These are phyloP conservation scores for Salix koriyanagi DNA, from an alignment of 345 rosid species.

Conservation along the genomic window DNA sequence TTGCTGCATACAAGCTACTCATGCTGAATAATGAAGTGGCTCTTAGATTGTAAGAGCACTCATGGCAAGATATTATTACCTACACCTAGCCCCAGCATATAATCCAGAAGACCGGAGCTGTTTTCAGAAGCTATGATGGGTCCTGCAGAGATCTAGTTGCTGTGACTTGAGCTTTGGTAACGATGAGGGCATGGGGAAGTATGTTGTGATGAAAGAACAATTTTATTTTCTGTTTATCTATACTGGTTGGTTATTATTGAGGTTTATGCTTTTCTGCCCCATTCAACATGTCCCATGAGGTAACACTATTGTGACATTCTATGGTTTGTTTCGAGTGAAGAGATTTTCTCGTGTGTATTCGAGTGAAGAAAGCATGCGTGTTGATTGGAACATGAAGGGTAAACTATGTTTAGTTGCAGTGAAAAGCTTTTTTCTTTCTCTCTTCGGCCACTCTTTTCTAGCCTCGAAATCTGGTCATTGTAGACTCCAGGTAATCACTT, in stretches of 20 bases:
- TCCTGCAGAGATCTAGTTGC: constrained; percentile 32
- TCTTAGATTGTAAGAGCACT: constrained; percentile 16
- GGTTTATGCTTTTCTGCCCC: constrained; percentile 1
- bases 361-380: neutral
- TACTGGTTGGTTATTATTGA: neutral
- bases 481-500: too few species aligned
- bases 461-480: too few species aligned
- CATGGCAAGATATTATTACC: constrained; percentile 6
- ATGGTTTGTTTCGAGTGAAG: constrained; percentile 13
- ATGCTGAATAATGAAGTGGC: constrained; percentile 27
- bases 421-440: too few species aligned
- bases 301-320: constrained; percentile 3
- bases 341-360: constrained; percentile 4
- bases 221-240: constrained; percentile 6
- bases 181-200: constrained; percentile 17
- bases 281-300: neutral
- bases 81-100: constrained; percentile 8
- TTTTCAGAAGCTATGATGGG: constrained; percentile 35
- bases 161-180: constrained; percentile 21
- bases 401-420: too few species aligned
- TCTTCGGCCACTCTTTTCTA: too few species aligned
- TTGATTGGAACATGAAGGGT: too few species aligned
- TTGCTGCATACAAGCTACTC: constrained; percentile 38
- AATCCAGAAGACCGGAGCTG: constrained; percentile 42
- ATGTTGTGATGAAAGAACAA: constrained; percentile 12